phyloP scores from a whole-genome alignment of 306 rosid genomes.

The Arachis stenosperma region DNA sequence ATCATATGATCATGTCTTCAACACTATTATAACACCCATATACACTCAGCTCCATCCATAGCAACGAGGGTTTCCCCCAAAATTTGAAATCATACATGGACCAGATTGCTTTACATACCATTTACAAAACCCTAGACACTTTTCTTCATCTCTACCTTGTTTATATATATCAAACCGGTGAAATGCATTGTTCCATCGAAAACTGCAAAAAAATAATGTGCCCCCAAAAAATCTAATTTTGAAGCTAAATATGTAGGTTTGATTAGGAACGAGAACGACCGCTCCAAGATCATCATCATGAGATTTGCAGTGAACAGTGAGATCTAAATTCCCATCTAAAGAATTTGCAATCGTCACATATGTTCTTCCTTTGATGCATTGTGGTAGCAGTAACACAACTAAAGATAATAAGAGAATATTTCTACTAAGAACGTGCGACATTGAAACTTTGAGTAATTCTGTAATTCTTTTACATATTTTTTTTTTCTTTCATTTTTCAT shows the following conservation, averaged over 20 bases:
- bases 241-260: too few relatives aligned
- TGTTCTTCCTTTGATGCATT: neutral
- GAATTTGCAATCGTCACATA: neutral
- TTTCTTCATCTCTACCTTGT: neutral
- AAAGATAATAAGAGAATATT: neutral
- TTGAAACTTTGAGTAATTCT: neutral
- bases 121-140: accelerated
- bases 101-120: neutral
- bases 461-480: too few relatives aligned
- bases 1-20: too few relatives aligned
- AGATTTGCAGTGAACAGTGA: neutral
- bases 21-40: too few relatives aligned
- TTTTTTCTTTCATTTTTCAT: too few relatives aligned
- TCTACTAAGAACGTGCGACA: neutral
- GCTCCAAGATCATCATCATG: neutral
- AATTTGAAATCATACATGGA: too few relatives aligned
- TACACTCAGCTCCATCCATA: too few relatives aligned
- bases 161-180: neutral
- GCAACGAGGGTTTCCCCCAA: too few relatives aligned
- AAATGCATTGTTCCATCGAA: neutral
- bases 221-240: too few relatives aligned
- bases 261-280: neutral
- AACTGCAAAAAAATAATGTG: neutral
- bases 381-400: neutral
- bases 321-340: neutral